Base-by-base conservation (phyloP, 805 yeast species). In the Wickerhamiella australiensis region DNA sequence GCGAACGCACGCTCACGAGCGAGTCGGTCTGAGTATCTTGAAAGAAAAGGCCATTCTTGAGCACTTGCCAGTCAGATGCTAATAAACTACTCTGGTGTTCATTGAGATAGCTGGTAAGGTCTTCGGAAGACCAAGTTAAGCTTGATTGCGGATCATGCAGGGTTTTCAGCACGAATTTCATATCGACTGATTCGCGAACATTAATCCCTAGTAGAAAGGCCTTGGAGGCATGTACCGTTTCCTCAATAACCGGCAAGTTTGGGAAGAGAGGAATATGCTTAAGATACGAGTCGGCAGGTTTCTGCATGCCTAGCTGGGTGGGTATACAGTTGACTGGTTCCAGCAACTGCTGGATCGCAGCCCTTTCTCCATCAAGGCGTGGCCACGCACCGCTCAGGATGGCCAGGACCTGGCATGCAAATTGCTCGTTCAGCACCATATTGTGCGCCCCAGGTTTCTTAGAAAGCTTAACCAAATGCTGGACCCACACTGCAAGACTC, bases 131-230 rank as follows among this genome's bases (percentile, higher is more conserved):
- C 69, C 71, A 67, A 22, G 58, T 54, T 8, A 65, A 50, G 5
- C 48, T 46, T 3, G 50, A 51, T 13, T 53, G 53, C 1, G 63
- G 53, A 21, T 53, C 52, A 26, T 58, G 63, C 21, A 68, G 50
- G 11, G 61, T 57, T n/a, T 63, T 56, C 42, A 68, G 55, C 5
- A 68, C 70, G 50, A 63, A 59, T 17, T 58, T 57, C 61, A 68
- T 60, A 46, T 67, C 70, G 13, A 68, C 62, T 1, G 71, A 65
- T 52, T 64, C 63, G 23, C 72, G 61, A 12, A 68, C 56, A 1
- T 69, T 69, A 1, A 68, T 46, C 11, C 49, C 55, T 4, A 53
- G 46, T 25, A 68, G 54, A 52, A 67, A 53, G 20, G 52, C 33
- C 3, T 49, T 54, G 2, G 61, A 52, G 20, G 56, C 54, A 11